These are phyloP conservation scores for Penicillium sp. DNA, from an alignment of 2,329 filamentous ascomycete species.

Conservation along the genomic window DNA sequence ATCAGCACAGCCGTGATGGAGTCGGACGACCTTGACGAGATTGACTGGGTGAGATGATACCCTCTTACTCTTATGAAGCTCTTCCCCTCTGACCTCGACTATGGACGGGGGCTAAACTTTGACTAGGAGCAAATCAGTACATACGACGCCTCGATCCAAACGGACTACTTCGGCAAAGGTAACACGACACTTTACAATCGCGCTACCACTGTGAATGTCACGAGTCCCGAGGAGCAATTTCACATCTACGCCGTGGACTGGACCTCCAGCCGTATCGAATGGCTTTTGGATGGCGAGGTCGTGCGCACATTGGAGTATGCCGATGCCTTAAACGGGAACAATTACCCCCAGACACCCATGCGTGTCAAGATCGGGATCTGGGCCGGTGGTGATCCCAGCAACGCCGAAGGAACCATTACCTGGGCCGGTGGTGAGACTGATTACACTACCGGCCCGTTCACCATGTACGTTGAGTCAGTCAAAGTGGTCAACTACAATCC, in stretches of 20 bases:
- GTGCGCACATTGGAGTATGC: conserved; percentile 58
- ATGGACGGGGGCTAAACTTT: background rate
- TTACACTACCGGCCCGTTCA: conserved; percentile 60
- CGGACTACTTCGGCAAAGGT: conserved; percentile 96
- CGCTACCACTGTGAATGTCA: conserved; percentile 66
- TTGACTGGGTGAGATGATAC: conserved; percentile 81
- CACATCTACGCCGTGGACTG: conserved; percentile 55
- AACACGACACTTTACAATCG: conserved; percentile 73
- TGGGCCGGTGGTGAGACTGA: conserved; percentile 68
- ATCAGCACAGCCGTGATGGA: conserved; percentile 86
- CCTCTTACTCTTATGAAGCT: too few species aligned
- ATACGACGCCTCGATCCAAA: conserved; percentile 50
- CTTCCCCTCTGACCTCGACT: too few species aligned
- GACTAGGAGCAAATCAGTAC: conserved; percentile 35
- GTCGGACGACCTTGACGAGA: conserved; percentile 88
- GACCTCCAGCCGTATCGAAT: conserved; percentile 58
- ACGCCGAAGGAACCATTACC: conserved; percentile 48
- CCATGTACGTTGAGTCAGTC: conserved; percentile 65
- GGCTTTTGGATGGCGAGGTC: conserved; percentile 57
- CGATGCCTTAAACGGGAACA: conserved; percentile 53
- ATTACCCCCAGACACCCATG: conserved; percentile 69
- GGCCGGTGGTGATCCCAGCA: conserved; percentile 54
- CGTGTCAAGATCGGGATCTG: conserved; percentile 64
- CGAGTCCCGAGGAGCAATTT: conserved; percentile 49
- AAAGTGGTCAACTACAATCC: conserved; percentile 53